These are phyloP conservation scores for Naganishia onofrii DNA, from an alignment of 768 basidiomycete genomes.

Conservation along the genomic window DNA sequence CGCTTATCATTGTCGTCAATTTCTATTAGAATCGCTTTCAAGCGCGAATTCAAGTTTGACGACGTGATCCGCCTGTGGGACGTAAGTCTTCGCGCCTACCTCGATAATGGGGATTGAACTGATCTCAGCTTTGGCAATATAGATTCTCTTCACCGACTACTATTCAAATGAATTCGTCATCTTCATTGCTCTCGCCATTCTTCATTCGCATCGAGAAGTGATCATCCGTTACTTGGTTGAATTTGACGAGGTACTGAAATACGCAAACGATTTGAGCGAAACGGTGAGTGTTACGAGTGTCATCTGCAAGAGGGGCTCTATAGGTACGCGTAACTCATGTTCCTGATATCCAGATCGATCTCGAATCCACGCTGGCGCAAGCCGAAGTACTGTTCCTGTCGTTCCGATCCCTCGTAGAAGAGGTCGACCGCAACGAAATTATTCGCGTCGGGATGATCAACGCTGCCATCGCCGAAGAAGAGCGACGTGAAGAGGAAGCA, in stretches of 20 bases:
- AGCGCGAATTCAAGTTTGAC: slow-evolving; percentile 91
- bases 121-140: slow-evolving; percentile 47
- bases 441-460: slow-evolving; percentile 23
- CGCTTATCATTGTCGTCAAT: slow-evolving; percentile 28
- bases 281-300: slow-evolving; percentile 37
- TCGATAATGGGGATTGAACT: slow-evolving; percentile 42
- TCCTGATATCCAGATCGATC: slow-evolving; percentile 62
- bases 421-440: slow-evolving; percentile 70
- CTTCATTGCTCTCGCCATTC: slow-evolving; percentile 87
- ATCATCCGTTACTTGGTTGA: slow-evolving; percentile 88
- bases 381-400: slow-evolving; percentile 95
- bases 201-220: slow-evolving; percentile 93
- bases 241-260: slow-evolving; percentile 60
- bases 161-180: slow-evolving; percentile 85
- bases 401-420: slow-evolving; percentile 80
- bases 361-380: slow-evolving; percentile 91
- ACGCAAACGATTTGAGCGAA: slow-evolving; percentile 48
- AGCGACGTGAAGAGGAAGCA: slow-evolving; percentile 14
- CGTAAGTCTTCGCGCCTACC: slow-evolving; percentile 48
- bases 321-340: neutral
- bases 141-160: slow-evolving; percentile 60
- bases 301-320: neutral
- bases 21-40: slow-evolving; percentile 74
- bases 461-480: slow-evolving; percentile 14
- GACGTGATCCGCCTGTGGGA: slow-evolving; percentile 92